A percentile compares a stretch with the other conserved stretches of the same genome.
Conservation (phyloP, 2,329 filamentous ascomycete species). For the Trichoderma sp. region DNA sequence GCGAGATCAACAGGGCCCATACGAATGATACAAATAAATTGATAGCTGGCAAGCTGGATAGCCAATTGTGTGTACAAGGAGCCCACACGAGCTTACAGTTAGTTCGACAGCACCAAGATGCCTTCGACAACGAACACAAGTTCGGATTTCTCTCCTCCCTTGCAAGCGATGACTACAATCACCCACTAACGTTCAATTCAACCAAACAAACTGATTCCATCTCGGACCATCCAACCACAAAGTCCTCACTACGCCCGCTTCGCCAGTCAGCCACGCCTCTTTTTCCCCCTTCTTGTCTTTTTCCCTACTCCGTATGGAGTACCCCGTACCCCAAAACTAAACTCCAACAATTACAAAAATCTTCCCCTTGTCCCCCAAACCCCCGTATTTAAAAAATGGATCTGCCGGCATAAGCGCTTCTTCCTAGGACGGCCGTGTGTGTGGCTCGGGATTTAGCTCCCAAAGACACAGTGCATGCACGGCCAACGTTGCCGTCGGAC, state of each 20-base stretch:
- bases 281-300: neutral
- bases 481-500: neutral
- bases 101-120: neutral
- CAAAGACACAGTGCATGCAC: neutral
- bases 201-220: neutral
- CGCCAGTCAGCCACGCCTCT: neutral
- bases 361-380: neutral
- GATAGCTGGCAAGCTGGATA: neutral
- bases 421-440: neutral
- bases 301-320: neutral
- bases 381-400: conserved; percentile 11
- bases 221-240: neutral
- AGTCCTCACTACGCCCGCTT: neutral
- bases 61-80: neutral
- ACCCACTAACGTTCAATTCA: neutral
- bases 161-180: neutral
- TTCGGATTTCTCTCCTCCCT: neutral
- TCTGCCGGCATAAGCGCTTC: conserved; percentile 14
- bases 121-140: neutral
- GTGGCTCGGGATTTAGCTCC: conserved; percentile 5
- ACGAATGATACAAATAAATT: neutral
- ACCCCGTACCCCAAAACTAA: neutral
- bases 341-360: neutral
- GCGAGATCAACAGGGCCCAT: neutral
- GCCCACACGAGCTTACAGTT: neutral